Conservation (phyloP, 176 grass and related monocot species). For the Rhynchospora pubera region DNA sequence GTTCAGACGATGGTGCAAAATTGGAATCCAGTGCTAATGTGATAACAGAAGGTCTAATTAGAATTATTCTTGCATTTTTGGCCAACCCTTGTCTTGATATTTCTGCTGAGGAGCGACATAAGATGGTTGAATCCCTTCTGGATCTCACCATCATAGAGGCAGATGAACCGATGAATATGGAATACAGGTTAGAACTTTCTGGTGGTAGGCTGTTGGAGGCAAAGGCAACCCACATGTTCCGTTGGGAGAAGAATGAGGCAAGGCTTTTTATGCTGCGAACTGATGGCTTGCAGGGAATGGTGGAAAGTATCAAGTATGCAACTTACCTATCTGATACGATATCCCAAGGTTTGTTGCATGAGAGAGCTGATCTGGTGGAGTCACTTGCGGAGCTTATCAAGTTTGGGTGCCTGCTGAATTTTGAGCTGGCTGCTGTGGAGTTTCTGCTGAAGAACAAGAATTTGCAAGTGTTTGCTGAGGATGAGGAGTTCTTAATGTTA, state of each 20-base stretch:
- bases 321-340: slow-evolving; percentile 39
- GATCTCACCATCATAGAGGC: slow-evolving; percentile 34
- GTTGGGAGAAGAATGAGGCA: slow-evolving; percentile 41
- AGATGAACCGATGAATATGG: slow-evolving; percentile 22
- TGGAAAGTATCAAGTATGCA: slow-evolving; percentile 33
- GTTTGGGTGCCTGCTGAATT: slow-evolving; percentile 38
- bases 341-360: slow-evolving; percentile 42
- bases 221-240: slow-evolving; percentile 24
- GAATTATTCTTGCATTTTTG: slow-evolving; percentile 29
- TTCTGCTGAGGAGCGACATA: slow-evolving; percentile 20
- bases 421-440: slow-evolving; percentile 31
- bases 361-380: slow-evolving; percentile 31
- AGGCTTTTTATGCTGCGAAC: slow-evolving; percentile 27
- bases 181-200: slow-evolving; percentile 33
- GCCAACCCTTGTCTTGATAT: slow-evolving; percentile 32
- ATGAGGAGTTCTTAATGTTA: slow-evolving; percentile 19
- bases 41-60: slow-evolving; percentile 33
- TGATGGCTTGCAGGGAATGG: neutral
- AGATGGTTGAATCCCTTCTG: slow-evolving; percentile 23
- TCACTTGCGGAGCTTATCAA: slow-evolving; percentile 37
- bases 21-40: neutral
- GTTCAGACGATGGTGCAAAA: neutral
- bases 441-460: slow-evolving; percentile 52
- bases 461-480: slow-evolving; percentile 49
- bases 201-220: neutral